Percentiles rank a stretch among this genome's conserved stretches.
Evolutionary conservation across 2,329 filamentous ascomycete genomes (phyloP).

Genomic region (Beauveria caledonica): DNA sequence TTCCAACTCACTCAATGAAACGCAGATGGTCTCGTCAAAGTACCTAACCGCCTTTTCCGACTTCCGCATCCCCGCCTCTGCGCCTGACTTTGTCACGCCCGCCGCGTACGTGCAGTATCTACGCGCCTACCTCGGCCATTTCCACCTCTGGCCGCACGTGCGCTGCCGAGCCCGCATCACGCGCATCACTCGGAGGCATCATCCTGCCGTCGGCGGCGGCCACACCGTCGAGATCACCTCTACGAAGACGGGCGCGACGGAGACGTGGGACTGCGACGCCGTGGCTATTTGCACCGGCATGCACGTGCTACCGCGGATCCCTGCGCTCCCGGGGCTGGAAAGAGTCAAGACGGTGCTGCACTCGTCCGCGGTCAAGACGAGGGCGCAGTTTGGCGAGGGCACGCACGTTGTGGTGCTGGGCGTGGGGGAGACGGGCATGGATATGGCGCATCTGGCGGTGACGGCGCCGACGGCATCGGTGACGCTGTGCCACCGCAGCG

Average conservation of each 20-base stretch:
- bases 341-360: conserved; percentile 30
- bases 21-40: conserved; percentile 38
- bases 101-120: conserved; percentile 35
- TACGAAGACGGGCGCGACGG: not conserved
- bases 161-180: conserved; percentile 25
- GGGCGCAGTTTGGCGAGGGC: conserved; percentile 30
- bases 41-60: conserved; percentile 44
- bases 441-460: conserved; percentile 35
- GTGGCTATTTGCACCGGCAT: conserved; percentile 38
- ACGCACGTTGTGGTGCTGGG: conserved; percentile 36
- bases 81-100: conserved; percentile 36
- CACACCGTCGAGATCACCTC: not conserved
- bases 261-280: conserved; percentile 29
- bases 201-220: not conserved
- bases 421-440: conserved; percentile 38
- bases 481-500: conserved; percentile 36
- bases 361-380: conserved; percentile 34
- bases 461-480: conserved; percentile 34
- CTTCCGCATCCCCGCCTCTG: conserved; percentile 32
- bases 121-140: conserved; percentile 29
- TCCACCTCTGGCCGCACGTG: conserved; percentile 30
- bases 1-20: too few relatives aligned
- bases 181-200: conserved; percentile 16
- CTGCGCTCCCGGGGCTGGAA: conserved; percentile 31
- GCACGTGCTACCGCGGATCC: conserved; percentile 33